phyloP scores from a whole-genome alignment of 352 stramenopile species.

The Phytophthora agathidicida region DNA sequence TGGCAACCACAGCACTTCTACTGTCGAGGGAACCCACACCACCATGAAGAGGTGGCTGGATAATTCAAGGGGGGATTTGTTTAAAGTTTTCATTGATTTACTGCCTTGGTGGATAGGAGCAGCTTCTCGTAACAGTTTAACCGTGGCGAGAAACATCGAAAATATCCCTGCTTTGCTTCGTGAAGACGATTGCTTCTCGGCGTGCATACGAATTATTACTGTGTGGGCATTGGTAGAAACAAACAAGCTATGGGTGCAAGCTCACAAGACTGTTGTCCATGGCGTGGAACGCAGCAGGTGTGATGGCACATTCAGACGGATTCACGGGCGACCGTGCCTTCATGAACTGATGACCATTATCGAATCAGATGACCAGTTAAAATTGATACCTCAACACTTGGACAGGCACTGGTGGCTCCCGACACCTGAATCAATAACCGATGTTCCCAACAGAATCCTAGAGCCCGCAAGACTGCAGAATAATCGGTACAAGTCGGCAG shows the following conservation, averaged over 20 bases:
- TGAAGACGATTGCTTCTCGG: neutral
- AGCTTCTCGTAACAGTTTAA: too few relatives aligned
- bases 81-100: neutral
- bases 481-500: neutral
- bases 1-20: neutral
- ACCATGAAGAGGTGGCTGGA: conserved; percentile 3
- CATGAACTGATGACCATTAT: conserved; percentile 2
- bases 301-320: neutral
- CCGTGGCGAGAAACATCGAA: too few relatives aligned
- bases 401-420: conserved; percentile 8
- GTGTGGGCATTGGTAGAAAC: neutral
- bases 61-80: neutral
- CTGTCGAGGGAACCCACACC: neutral
- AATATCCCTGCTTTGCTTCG: neutral
- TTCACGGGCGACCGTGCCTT: neutral
- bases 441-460: neutral
- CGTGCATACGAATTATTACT: neutral
- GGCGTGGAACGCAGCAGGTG: neutral
- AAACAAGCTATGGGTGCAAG: neutral
- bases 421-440: neutral
- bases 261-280: neutral
- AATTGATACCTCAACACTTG: neutral
- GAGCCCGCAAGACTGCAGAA: neutral
- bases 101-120: neutral
- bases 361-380: neutral